These are phyloP conservation scores for Galium porrigens DNA, from an alignment of 305 asterid genomes.

Conservation along the genomic window DNA sequence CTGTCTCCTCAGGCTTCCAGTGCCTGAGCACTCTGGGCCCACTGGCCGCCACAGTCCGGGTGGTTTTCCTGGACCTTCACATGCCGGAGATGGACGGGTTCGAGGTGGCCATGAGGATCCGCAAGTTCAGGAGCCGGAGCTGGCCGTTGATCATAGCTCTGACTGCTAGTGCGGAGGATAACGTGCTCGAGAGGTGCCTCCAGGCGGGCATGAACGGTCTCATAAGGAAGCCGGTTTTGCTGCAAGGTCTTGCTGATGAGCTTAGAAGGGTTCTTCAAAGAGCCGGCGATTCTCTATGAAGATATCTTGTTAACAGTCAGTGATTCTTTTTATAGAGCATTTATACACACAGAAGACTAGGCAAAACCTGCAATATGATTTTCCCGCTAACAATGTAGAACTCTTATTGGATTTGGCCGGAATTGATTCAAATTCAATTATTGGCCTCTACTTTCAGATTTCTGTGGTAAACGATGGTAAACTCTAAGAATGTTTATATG, in stretches of 20 bases:
- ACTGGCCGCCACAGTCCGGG: constrained; percentile 19
- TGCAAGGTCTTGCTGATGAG: constrained; percentile 32
- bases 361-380: not conserved
- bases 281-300: constrained; percentile 20
- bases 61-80: constrained; percentile 31
- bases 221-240: constrained; percentile 28
- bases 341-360: constrained; percentile 1
- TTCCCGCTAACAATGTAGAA: not conserved
- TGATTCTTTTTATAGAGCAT: not conserved
- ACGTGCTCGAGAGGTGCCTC: constrained; percentile 24
- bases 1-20: constrained; percentile 31
- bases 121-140: constrained; percentile 28
- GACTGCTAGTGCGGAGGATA: constrained; percentile 33
- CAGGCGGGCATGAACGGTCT: constrained; percentile 35
- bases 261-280: constrained; percentile 24
- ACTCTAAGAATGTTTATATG: too few relatives aligned
- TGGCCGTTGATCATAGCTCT: constrained; percentile 34
- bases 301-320: not conserved
- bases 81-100: constrained; percentile 41
- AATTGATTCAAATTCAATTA: not conserved
- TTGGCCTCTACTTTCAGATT: not conserved
- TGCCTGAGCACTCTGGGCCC: constrained; percentile 30
- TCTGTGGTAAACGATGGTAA: not conserved
- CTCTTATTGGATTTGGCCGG: not conserved
- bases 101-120: constrained; percentile 30